These are phyloP conservation scores for Globisporangium middletonii DNA, from an alignment of 352 stramenopile species.

Conservation along the genomic window DNA sequence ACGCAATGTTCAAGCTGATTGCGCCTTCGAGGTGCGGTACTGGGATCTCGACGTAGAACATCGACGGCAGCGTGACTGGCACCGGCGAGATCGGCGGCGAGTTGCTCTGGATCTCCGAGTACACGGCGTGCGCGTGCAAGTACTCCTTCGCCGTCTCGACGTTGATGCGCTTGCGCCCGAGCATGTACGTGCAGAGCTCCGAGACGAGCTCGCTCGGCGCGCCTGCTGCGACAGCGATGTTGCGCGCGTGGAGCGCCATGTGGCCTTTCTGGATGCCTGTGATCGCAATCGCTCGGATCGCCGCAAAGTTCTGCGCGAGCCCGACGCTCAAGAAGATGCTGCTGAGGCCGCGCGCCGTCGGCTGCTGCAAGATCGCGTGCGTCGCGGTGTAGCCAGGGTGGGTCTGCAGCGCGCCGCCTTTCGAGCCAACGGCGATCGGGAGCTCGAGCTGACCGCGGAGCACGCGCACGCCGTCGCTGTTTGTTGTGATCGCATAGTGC, in stretches of 20 bases:
- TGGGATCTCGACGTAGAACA: conserved; percentile 83
- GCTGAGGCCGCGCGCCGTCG: conserved; percentile 49
- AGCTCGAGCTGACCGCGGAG: conserved; percentile 72
- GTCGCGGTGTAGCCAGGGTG: conserved; percentile 76
- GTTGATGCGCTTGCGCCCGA: conserved; percentile 73
- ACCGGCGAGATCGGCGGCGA: conserved; percentile 27
- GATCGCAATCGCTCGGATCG: conserved; percentile 78
- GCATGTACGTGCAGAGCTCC: conserved; percentile 85
- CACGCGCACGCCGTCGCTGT: conserved; percentile 32
- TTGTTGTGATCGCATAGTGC: conserved; percentile 48
- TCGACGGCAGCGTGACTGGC: conserved; percentile 46
- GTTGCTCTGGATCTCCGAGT: conserved; percentile 55
- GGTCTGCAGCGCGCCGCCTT: conserved; percentile 75
- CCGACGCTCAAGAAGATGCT: conserved; percentile 77
- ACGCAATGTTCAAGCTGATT: conserved; percentile 81
- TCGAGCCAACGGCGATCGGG: conserved; percentile 75
- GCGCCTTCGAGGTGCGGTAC: conserved; percentile 61
- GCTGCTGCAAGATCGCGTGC: conserved; percentile 71
- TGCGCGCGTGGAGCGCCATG: conserved; percentile 83
- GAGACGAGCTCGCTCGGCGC: conserved; percentile 74
- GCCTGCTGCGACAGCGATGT: conserved; percentile 79
- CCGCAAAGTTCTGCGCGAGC: conserved; percentile 83
- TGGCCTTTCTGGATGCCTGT: conserved; percentile 85
- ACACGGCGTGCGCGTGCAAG: conserved; percentile 72
- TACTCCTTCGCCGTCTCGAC: conserved; percentile 83